Conservation (phyloP, 768 basidiomycete genomes). For the Punctularia strigosozonata region DNA sequence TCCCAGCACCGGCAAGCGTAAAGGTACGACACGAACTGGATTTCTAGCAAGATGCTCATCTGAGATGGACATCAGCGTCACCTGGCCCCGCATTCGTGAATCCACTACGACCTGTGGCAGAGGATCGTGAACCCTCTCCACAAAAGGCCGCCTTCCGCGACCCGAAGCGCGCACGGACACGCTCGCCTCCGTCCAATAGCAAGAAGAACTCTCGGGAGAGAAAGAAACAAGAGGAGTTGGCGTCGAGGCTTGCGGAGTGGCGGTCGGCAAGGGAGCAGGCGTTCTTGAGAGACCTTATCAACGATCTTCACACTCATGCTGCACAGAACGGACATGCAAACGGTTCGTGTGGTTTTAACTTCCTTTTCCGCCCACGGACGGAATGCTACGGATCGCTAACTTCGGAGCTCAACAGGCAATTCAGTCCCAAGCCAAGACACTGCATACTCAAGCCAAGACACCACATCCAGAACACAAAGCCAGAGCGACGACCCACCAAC, state of each 20-base stretch:
- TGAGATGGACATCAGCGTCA: too few relatives aligned
- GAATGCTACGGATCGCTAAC: background rate
- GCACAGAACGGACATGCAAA: constrained; percentile 4
- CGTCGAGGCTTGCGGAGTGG: constrained; percentile 25
- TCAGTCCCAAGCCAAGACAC: background rate
- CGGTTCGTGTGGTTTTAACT: background rate
- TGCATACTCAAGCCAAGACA: background rate
- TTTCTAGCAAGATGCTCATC: too few relatives aligned
- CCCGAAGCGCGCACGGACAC: constrained; percentile 39
- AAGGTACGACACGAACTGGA: too few relatives aligned
- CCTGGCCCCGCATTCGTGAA: too few relatives aligned
- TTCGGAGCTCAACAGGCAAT: background rate
- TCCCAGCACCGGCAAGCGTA: too few relatives aligned
- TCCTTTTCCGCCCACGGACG: background rate
- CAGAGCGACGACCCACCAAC: constrained; percentile 9
- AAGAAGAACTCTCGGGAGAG: constrained; percentile 28
- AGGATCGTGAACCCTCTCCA: too few relatives aligned
- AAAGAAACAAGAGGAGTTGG: constrained; percentile 28
- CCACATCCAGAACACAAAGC: background rate
- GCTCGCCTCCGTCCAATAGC: constrained; percentile 28
- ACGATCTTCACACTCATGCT: too few relatives aligned
- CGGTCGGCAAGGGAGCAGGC: constrained; percentile 24
- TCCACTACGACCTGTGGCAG: too few relatives aligned
- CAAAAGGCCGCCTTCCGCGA: background rate
- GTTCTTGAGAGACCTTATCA: constrained; percentile 27